Percentiles rank a stretch among this genome's conserved stretches.
Conservation (phyloP, 2,329 filamentous ascomycete species). For the Ceratocystis alfenasii region DNA sequence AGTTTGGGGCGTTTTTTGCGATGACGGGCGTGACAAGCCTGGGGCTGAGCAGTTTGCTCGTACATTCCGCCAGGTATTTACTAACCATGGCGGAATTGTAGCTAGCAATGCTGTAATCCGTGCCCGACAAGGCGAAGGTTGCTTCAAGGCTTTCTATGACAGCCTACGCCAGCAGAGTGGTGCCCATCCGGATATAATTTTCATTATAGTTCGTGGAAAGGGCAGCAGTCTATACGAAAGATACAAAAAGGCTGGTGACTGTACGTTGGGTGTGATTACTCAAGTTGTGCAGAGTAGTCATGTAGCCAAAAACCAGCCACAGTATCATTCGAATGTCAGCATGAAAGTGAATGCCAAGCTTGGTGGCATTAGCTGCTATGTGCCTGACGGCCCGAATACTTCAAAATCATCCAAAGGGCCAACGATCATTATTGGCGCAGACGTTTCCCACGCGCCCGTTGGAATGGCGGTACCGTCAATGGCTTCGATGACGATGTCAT, state of each 20-base stretch:
- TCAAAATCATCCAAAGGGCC: background rate
- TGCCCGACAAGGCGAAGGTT: constrained; percentile 20
- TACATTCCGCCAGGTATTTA: constrained; percentile 37
- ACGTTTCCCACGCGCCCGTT: constrained; percentile 74
- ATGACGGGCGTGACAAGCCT: constrained; percentile 34
- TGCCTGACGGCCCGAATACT: constrained; percentile 29
- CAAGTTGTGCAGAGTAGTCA: constrained; percentile 68
- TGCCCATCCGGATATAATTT: constrained; percentile 6
- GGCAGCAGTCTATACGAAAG: constrained; percentile 58
- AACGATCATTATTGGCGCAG: constrained; percentile 80
- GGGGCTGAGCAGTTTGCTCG: constrained; percentile 28
- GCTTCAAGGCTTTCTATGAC: background rate
- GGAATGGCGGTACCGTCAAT: constrained; percentile 59
- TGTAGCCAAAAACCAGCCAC: constrained; percentile 56
- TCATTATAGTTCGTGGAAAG: constrained; percentile 35
- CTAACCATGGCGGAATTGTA: constrained; percentile 40
- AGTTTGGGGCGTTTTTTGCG: constrained; percentile 58
- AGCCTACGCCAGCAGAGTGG: background rate
- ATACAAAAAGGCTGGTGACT: constrained; percentile 82
- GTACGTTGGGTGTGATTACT: constrained; percentile 68
- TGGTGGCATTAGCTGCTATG: constrained; percentile 58
- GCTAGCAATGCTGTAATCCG: constrained; percentile 30
- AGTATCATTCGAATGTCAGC: constrained; percentile 85
- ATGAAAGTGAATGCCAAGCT: constrained; percentile 98
- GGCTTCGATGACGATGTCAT: constrained; percentile 75